phyloP scores from a whole-genome alignment of 495 filamentous ascomycete genomes.

The Hapsidospora chrysogenum region DNA sequence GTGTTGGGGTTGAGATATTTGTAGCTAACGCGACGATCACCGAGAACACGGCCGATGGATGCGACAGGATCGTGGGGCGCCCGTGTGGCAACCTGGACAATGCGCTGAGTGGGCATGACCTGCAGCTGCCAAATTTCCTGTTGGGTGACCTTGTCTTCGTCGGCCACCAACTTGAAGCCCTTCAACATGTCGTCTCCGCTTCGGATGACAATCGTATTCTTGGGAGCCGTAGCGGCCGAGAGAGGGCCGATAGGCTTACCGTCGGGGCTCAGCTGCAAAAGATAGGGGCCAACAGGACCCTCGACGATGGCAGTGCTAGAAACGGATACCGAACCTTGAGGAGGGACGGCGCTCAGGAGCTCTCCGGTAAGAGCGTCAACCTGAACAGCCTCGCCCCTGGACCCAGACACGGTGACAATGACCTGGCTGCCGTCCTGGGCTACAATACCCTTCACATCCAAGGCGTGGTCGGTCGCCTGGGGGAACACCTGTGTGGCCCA shows the following conservation, averaged over 20 bases:
- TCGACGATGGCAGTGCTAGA: constrained; percentile 33
- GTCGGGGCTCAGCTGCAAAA: constrained; percentile 29
- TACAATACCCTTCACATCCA: constrained; percentile 53
- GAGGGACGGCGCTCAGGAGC: constrained; percentile 23
- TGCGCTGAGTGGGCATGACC: constrained; percentile 45
- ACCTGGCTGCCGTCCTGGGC: constrained; percentile 33
- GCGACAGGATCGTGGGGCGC: constrained; percentile 74
- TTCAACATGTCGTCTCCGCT: constrained; percentile 42
- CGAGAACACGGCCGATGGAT: constrained; percentile 86
- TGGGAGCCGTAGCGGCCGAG: constrained; percentile 20
- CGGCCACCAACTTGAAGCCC: constrained; percentile 34
- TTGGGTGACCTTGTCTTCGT: constrained; percentile 25
- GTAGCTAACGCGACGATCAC: constrained; percentile 82
- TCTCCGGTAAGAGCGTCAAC: constrained; percentile 41
- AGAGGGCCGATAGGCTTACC: constrained; percentile 23
- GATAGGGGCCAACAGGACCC: constrained; percentile 26
- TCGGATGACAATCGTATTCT: constrained; percentile 41
- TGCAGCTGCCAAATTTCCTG: constrained; percentile 59
- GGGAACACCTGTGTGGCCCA: constrained; percentile 52
- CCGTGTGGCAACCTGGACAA: constrained; percentile 47
- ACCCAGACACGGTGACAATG: constrained; percentile 37
- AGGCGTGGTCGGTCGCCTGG: constrained; percentile 32
- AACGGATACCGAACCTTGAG: constrained; percentile 18
- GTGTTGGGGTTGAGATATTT: constrained; percentile 92
- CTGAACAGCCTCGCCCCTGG: constrained; percentile 38